These are phyloP conservation scores for Calendula officinalis DNA, from an alignment of 129 eudicot genomes.

Conservation along the genomic window DNA sequence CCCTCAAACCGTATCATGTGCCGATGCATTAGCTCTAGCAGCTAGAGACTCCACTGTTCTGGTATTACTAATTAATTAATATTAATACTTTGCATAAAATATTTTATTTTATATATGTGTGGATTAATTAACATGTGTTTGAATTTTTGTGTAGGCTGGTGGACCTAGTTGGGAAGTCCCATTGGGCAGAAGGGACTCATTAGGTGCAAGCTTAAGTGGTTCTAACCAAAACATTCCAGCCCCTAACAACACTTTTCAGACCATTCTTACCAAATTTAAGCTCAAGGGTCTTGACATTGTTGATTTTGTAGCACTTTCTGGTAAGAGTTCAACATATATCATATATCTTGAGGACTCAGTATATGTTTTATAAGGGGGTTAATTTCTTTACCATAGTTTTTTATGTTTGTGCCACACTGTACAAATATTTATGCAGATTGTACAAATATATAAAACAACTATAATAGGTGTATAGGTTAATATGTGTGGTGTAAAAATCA, in stretches of 20 bases:
- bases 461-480: too few relatives aligned
- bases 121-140: constrained; percentile 1
- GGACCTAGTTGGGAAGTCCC: constrained; percentile 59
- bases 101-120: not conserved
- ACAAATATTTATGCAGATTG: too few relatives aligned
- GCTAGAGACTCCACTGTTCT: constrained; percentile 48
- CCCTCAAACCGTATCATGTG: constrained; percentile 52
- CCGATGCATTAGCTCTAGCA: constrained; percentile 45
- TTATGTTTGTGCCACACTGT: too few relatives aligned
- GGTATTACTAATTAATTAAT: not conserved
- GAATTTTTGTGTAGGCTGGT: constrained; percentile 37
- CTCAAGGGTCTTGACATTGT: constrained; percentile 48
- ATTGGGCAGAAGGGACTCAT: constrained; percentile 49
- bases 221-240: constrained; percentile 59
- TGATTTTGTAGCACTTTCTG: constrained; percentile 41
- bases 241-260: constrained; percentile 55
- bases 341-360: too few relatives aligned
- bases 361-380: too few relatives aligned
- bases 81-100: not conserved
- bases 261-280: constrained; percentile 52
- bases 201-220: constrained; percentile 54
- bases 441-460: too few relatives aligned
- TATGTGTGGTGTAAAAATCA: too few relatives aligned
- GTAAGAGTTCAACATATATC: constrained; percentile 3
- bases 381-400: too few relatives aligned